Evolutionary conservation across 805 yeast genomes (phyloP), one percentile per base, ranked within the genome.

Genomic region (Cyberlindnera euphorbiae): DNA sequence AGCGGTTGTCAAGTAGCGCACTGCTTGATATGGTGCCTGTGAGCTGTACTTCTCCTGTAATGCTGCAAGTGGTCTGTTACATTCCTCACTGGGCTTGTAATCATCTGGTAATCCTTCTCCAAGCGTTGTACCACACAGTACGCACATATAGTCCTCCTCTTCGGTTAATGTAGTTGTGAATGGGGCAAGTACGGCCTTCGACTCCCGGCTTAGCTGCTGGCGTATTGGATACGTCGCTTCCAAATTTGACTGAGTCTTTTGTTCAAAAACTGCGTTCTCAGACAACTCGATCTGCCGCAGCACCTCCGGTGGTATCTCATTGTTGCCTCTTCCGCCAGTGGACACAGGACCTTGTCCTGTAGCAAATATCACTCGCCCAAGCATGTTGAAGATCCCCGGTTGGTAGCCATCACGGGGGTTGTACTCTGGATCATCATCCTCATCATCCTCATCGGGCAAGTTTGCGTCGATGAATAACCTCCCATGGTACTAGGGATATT

Each of bases 91-190:
- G 36, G 73, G 64, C 31, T 52, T 50, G 44, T 71, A 75, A 13
- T 66, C 73, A 1, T 53, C 62, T 0, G 87, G 83, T 5, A 82
- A 73, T 0, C 95, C 95, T 32, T 67, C 73, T 3, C 93, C 93
- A n/a, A 87, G 60, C 4, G 64, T 70, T 0, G 75, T 71, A 1
- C 87, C 89, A 62, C 96, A 87, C 18, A 82, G 58, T 22, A 73
- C 73, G 60, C 96, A 80, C 1, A 69, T 63, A 4, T 71, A 66
- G 9, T 64, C 58, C 23, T 63, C 61, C n/a, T 45, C 56, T 12
- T 57, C 53, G 0, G 62, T 55, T 19, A 67, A 53, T 3, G 55
- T 56, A 1, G 41, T 23, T 0, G 57, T 44, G 19, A 19, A 54
- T 9, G 58, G 56, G 2, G 34, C 22, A 11, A 30, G 39, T 2